These are phyloP conservation scores for Saturnispora mendoncae DNA, from an alignment of 805 yeast species.

Conservation along the genomic window DNA sequence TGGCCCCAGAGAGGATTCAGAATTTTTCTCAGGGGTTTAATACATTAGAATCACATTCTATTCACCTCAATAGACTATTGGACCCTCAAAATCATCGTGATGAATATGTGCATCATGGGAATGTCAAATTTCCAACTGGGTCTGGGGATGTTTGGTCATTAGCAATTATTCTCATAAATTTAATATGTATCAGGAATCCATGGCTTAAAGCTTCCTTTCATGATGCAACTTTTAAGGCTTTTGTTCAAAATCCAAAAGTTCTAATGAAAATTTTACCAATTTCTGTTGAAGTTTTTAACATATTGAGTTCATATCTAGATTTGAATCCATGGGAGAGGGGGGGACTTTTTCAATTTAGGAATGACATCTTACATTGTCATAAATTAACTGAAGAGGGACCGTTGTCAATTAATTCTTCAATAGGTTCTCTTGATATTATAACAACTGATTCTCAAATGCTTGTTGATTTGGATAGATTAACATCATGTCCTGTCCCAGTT, in stretches of 20 bases:
- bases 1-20: constrained; percentile 76
- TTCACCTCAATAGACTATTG: constrained; percentile 24
- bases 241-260: constrained; percentile 44
- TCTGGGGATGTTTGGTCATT: constrained; percentile 86
- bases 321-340: constrained; percentile 44
- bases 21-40: constrained; percentile 33
- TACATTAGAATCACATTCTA: constrained; percentile 26
- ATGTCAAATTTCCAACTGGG: constrained; percentile 47
- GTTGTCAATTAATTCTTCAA: constrained; percentile 24
- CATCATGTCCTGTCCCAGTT: constrained; percentile 28
- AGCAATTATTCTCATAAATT: constrained; percentile 70
- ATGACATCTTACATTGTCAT: constrained; percentile 28
- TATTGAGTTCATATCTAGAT: constrained; percentile 38
- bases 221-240: constrained; percentile 60
- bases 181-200: constrained; percentile 79
- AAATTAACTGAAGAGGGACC: constrained; percentile 29
- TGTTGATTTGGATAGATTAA: constrained; percentile 12
- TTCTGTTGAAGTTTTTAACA: constrained; percentile 47
- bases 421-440: constrained; percentile 20
- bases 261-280: constrained; percentile 65
- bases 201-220: constrained; percentile 74
- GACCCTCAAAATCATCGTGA: constrained; percentile 16
- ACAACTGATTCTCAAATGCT: constrained; percentile 23
- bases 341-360: constrained; percentile 31
- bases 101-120: constrained; percentile 18